A percentile compares a stretch with the other conserved stretches of the same genome.
Conservation (phyloP, 1,284 basidiomycete genomes). For the Cutaneotrichosporon mucoides region DNA sequence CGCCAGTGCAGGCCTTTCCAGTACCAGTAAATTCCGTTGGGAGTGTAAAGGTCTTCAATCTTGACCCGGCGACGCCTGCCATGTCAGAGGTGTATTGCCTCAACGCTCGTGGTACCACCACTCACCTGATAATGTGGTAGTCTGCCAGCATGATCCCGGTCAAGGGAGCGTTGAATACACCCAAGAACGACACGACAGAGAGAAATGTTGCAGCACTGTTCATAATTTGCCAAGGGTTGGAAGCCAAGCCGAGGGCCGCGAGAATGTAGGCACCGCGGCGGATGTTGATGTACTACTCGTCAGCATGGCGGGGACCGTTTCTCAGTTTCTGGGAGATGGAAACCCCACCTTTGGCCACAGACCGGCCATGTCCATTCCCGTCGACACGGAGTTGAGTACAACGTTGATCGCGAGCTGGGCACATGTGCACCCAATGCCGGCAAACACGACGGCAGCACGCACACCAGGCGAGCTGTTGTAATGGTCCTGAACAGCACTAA, state of each 20-base stretch:
- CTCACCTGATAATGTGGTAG: slow-evolving; percentile 47
- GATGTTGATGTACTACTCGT: slow-evolving; percentile 47
- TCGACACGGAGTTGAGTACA: slow-evolving; percentile 26
- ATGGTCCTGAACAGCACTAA: slow-evolving; percentile 27
- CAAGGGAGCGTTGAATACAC: slow-evolving; percentile 45
- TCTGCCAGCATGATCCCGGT: slow-evolving; percentile 48
- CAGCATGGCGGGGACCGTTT: no score
- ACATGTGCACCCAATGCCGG: slow-evolving; percentile 24
- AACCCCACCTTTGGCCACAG: slow-evolving; percentile 16
- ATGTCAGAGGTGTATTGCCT: no score
- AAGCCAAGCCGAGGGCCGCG: slow-evolving; percentile 34
- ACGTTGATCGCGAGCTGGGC: slow-evolving; percentile 26
- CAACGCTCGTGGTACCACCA: no score
- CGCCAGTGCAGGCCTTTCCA: slow-evolving; percentile 29
- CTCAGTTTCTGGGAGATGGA: not conserved
- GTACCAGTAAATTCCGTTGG: slow-evolving; percentile 32
- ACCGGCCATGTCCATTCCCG: slow-evolving; percentile 34
- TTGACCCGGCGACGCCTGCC: slow-evolving; percentile 26
- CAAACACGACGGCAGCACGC: slow-evolving; percentile 33
- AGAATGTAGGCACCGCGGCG: slow-evolving; percentile 43
- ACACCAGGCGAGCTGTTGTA: slow-evolving; percentile 26
- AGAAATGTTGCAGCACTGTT: slow-evolving; percentile 41
- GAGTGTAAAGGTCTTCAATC: slow-evolving; percentile 39
- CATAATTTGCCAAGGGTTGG: slow-evolving; percentile 48
- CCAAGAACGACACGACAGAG: slow-evolving; percentile 40